Conservation (phyloP, 352 stramenopile genomes). For the Phytophthora sp. region DNA sequence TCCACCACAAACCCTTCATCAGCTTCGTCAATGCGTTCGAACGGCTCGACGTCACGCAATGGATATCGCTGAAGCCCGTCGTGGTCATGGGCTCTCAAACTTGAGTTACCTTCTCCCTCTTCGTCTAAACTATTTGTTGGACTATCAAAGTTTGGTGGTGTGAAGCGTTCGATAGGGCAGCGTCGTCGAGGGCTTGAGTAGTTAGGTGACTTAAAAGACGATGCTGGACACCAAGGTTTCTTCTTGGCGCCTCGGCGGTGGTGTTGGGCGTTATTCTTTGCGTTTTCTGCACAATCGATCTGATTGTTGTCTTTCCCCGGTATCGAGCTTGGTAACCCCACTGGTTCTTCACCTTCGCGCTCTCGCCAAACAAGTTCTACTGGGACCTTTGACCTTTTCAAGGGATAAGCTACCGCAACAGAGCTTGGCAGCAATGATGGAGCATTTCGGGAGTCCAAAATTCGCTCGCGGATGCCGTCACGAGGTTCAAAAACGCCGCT, state of each 20-base stretch:
- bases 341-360: constrained; percentile 9
- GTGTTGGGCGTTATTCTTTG: not conserved
- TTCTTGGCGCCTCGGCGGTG: constrained; percentile 14
- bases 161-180: constrained; percentile 19
- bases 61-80: constrained; percentile 40
- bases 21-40: constrained; percentile 16
- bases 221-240: constrained; percentile 53
- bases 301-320: constrained; percentile 10
- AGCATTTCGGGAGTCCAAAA: constrained; percentile 15
- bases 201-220: constrained; percentile 15
- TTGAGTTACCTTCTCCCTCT: not conserved
- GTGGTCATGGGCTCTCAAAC: not conserved
- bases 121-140: not conserved
- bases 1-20: constrained; percentile 24
- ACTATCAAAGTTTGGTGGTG: not conserved
- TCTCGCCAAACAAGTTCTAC: constrained; percentile 23
- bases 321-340: not conserved
- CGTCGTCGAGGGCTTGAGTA: constrained; percentile 11
- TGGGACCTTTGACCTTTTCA: constrained; percentile 15
- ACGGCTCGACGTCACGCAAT: constrained; percentile 16
- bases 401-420: constrained; percentile 35
- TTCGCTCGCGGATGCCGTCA: constrained; percentile 40
- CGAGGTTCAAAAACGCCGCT: constrained; percentile 57
- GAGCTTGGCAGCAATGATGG: constrained; percentile 18
- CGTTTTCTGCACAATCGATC: not conserved